These are phyloP conservation scores for Neoboletus subvelutipes DNA, from an alignment of 768 basidiomycete genomes.

Conservation along the genomic window DNA sequence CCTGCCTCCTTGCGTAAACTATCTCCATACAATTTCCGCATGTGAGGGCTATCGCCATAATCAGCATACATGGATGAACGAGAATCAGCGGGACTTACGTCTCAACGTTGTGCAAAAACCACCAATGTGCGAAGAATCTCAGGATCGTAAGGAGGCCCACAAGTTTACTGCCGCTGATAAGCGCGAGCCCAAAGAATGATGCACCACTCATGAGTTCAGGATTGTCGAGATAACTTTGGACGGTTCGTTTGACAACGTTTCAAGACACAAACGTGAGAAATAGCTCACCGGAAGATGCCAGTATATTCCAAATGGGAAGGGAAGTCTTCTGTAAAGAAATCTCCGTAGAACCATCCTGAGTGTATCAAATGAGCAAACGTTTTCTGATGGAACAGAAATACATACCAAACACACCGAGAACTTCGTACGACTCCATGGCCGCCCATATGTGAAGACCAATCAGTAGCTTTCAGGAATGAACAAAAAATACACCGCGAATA, in stretches of 20 bases:
- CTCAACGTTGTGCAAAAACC: constrained; percentile 92
- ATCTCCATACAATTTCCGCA: constrained; percentile 94
- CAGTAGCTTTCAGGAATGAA: constrained; percentile 54
- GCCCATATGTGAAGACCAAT: constrained; percentile 92
- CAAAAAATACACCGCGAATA: not conserved
- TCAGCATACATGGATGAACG: not conserved
- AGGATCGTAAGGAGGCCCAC: constrained; percentile 83
- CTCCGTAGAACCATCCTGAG: constrained; percentile 96
- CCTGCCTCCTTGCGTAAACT: constrained; percentile 94
- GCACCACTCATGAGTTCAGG: constrained; percentile 96
- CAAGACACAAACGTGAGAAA: not conserved
- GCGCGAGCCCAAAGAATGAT: constrained; percentile 88
- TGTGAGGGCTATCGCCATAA: constrained; percentile 75
- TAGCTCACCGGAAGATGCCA: constrained; percentile 85
- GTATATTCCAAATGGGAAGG: constrained; percentile 90
- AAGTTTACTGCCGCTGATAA: constrained; percentile 92
- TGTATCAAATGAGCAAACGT: not conserved
- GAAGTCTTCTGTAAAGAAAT: constrained; percentile 95
- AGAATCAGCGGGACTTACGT: constrained; percentile 54
- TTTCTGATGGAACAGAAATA: not conserved
- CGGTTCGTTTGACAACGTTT: not conserved
- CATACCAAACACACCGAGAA: constrained; percentile 88
- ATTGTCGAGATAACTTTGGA: constrained; percentile 80
- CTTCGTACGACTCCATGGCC: constrained; percentile 86
- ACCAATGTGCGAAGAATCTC: constrained; percentile 88